Evolutionary conservation across 345 rosid genomes (phyloP), one percentile per base, ranked within the genome.

Genomic region (Sisymbrium irio): DNA sequence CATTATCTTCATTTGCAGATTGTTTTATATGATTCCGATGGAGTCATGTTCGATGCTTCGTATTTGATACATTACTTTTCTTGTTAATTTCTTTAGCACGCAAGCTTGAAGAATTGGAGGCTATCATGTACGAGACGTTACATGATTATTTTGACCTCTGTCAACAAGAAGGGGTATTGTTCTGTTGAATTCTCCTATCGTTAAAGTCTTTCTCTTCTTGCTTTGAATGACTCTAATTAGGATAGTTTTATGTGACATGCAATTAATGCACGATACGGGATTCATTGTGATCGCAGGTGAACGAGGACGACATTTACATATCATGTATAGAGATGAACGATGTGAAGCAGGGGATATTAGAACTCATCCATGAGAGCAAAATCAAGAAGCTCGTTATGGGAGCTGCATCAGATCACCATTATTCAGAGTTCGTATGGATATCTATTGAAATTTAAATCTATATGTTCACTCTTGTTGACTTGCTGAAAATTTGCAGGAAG

Each of bases 331-430:
- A 85, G 65, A 82, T 59, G 84, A 82, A 80, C 32, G 88, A 81
- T 50, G 77, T 82, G 58, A 87, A 82, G 12, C 81, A 81, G 58
- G 97, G 97, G 53, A 87, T 91, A 49, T 67, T 91, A 60, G 92
- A 88, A 78, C 91, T 91, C 45, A 76, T 85, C 9, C 81, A 73
- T 57, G 82, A 54, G 68, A 80, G 85, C 74, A 73, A 73, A 39
- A 79, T 87, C 19, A 85, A 79, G 68, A 86, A 84, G 79, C 91
- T 81, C 42, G 88, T 87, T 46, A 85, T 88, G 89, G 97, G 93
- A 78, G 97, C 92, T 45, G 94, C 92, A 71, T 87, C 97, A 40
- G 80, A 86, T 67, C 73, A 78, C 50, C 83, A 69, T 76, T 82
- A 79, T 71, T 62, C 84, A 28, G 78, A 74, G 92, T 91, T 83